Evolutionary conservation across 78 protist species (phyloP), one percentile per base, ranked within the genome.

Genomic region (Acrasis kona): DNA sequence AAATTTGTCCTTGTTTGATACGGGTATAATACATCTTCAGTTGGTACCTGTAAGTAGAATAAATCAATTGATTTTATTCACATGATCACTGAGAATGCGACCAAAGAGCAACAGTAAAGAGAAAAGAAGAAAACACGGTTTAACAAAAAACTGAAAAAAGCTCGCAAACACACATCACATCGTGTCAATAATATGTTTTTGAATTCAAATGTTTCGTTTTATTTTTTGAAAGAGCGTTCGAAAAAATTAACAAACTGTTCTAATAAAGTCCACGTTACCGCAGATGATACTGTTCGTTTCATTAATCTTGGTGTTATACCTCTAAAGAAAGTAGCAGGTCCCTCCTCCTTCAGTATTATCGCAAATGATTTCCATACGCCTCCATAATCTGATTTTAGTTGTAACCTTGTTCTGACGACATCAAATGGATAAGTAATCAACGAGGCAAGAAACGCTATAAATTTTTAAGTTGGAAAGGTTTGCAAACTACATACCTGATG

Each of bases 241-340:
- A 50, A 50, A n/a, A 50, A 50, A n/a, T 50, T 50, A 19, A 50
- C 61, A 50, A 50, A n/a, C 19, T 50, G 61, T 50, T 50, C 61
- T n/a, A n/a, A 50, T 50, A 19, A 50, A 50, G 61, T 50, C 61
- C 61, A 50, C 19, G 19, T 19, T 50, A 50, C 19, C 19, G 61
- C 61, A n/a, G 61, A 50, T n/a, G 19, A 19, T n/a, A 50, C 19
- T 50, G 34, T 19, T 50, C 61, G 19, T 50, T 50, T 50, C 19
- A 50, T n/a, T 50, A 50, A 50, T 50, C 61, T 50, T 50, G 61
- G 61, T 50, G 61, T 50, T 50, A 50, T n/a, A n/a, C 61, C 61
- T 50, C 61, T 50, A n/a, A 50, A 50, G 19, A 50, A 50, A 50
- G 34, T 50, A n/a, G 19, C 61, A 50, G 19, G 19, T 50, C 61